Evolutionary conservation across 177 flowering plant species (phyloP), one percentile per base, ranked within the genome.

Genomic region (Tripterygium wilfordii): DNA sequence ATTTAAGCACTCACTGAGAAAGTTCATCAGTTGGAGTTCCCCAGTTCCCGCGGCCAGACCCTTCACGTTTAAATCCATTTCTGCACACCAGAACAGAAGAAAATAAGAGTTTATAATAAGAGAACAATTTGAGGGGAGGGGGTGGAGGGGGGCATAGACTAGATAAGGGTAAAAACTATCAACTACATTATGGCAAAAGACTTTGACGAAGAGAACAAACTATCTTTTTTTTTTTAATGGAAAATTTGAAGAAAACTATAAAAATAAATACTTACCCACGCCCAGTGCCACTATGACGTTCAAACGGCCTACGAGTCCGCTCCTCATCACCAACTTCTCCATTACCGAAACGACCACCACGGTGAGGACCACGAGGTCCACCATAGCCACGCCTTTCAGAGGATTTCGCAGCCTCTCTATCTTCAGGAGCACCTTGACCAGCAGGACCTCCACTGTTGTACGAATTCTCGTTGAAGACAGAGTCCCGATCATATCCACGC

Each of bases 211-310:
- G 1, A 27, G 23, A 15, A 9, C 17, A 27, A 41, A n/a, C n/a
- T n/a, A n/a, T n/a, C n/a, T n/a, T n/a, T n/a, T n/a, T n/a, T n/a
- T n/a, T n/a, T n/a, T n/a, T n/a, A 15, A 27, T 29, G n/a, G n/a
- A n/a, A n/a, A n/a, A n/a, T n/a, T n/a, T n/a, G n/a, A n/a, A n/a
- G n/a, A 2, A 10, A 23, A 20, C n/a, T n/a, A n/a, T n/a, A n/a
- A n/a, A n/a, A n/a, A 23, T 33, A 24, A 20, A 64, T 21, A 53
- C 20, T 47, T 35, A 85, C 95, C 92, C 82, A 0, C 73, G 74
- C 1, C 85, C 92, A 50, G 82, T 77, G 9, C 88, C 92, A 69
- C 85, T 84, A 14, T 49, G 85, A 3, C 92, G 83, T 39, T 84
- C 92, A 70, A 30, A 77, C 24, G 23, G 16, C 61, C 88, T 66